Conservation (phyloP, 2,329 filamentous ascomycete species). For the Triangularia verruculosa region DNA sequence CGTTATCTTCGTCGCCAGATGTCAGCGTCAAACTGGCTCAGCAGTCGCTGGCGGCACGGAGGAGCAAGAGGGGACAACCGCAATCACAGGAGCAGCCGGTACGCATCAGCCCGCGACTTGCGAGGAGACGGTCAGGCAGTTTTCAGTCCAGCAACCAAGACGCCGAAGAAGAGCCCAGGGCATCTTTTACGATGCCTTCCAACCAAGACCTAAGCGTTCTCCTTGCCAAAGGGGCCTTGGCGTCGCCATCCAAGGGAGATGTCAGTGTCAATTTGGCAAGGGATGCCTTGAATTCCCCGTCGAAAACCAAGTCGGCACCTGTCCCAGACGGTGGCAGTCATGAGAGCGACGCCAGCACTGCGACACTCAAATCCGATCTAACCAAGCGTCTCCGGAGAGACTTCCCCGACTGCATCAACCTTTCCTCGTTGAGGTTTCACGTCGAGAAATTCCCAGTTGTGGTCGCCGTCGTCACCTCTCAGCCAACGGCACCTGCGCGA, state of each 20-base stretch:
- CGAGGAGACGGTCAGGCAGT: constrained; percentile 31
- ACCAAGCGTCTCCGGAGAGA: constrained; percentile 45
- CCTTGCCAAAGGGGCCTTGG: constrained; percentile 33
- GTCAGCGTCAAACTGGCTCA: constrained; percentile 29
- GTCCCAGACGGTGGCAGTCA: constrained; percentile 1
- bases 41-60: constrained; percentile 22
- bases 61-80: constrained; percentile 18
- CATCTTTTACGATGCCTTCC: not conserved
- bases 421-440: constrained; percentile 51
- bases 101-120: constrained; percentile 26
- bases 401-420: constrained; percentile 51
- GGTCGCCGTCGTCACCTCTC: constrained; percentile 52
- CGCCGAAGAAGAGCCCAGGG: constrained; percentile 28
- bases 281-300: constrained; percentile 25
- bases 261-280: constrained; percentile 29
- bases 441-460: constrained; percentile 49
- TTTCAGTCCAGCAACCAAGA: constrained; percentile 27
- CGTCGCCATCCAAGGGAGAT: constrained; percentile 31
- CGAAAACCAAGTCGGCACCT: constrained; percentile 15
- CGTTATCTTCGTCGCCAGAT: constrained; percentile 21
- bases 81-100: constrained; percentile 12
- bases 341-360: constrained; percentile 18
- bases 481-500: constrained; percentile 49
- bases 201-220: constrained; percentile 30
- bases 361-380: constrained; percentile 45